These are phyloP conservation scores for Myochromella boudieri DNA, from an alignment of 768 basidiomycete genomes.

Conservation along the genomic window DNA sequence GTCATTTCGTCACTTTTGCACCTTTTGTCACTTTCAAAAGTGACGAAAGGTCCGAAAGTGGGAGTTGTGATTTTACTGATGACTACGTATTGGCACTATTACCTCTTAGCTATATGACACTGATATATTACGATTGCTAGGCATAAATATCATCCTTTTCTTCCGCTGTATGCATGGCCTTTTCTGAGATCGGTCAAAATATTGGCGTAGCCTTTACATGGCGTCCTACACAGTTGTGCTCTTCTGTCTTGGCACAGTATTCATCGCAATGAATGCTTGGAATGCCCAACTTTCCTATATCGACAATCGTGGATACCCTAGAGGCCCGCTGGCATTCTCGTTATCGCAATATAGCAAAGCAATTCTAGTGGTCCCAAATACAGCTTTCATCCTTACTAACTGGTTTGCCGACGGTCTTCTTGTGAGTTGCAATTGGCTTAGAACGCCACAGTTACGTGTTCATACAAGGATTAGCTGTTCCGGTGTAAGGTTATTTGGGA, in stretches of 20 bases:
- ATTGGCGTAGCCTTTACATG: constrained; percentile 3
- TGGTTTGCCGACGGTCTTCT: too few species aligned
- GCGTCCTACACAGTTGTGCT: constrained; percentile 8
- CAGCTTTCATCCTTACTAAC: too few species aligned
- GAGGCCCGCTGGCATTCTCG: constrained; percentile 9
- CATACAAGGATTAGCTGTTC: too few species aligned
- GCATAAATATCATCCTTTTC: not conserved
- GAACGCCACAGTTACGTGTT: too few species aligned
- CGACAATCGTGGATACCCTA: constrained; percentile 12
- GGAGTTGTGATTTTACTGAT: not conserved
- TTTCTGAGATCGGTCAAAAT: not conserved
- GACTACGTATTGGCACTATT: too few species aligned
- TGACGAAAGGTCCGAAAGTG: not conserved
- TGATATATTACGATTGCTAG: not conserved
- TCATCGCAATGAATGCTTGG: constrained; percentile 13
- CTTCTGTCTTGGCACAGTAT: constrained; percentile 11
- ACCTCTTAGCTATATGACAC: too few species aligned
- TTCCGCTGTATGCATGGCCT: constrained; percentile 7
- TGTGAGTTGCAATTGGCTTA: not conserved
- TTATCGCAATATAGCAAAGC: not conserved
- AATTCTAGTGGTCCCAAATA: not conserved
- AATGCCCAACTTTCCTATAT: constrained; percentile 8
- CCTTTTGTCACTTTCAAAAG: not conserved
- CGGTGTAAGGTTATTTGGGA: constrained; percentile 3
- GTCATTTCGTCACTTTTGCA: not conserved